Evolutionary conservation across 108 stramenopile genomes (phyloP).

Genomic region (Chaetoceros muelleri): DNA sequence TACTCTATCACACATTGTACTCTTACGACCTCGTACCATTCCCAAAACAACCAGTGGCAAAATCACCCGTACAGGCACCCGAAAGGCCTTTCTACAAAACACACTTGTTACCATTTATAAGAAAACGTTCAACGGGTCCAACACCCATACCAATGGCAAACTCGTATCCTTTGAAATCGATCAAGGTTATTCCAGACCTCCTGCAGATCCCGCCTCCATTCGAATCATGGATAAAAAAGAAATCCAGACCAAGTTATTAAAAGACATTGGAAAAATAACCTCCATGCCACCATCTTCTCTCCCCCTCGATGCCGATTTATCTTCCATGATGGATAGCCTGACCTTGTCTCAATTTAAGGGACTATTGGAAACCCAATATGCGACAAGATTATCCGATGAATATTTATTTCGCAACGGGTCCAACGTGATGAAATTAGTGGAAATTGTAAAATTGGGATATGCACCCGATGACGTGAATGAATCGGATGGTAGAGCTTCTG

Average conservation of each 20-base stretch:
- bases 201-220: constrained; percentile 11
- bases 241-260: constrained; percentile 39
- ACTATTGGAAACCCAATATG: constrained; percentile 51
- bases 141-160: too few species aligned
- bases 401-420: constrained; percentile 77
- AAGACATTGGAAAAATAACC: constrained; percentile 43
- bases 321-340: constrained; percentile 72
- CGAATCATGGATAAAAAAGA: constrained; percentile 41
- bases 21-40: constrained; percentile 78
- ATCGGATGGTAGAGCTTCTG: constrained; percentile 10
- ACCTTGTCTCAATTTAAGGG: constrained; percentile 81
- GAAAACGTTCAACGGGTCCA: constrained; percentile 36
- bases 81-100: constrained; percentile 49
- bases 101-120: constrained; percentile 53
- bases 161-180: constrained; percentile 13
- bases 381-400: constrained; percentile 64
- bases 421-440: constrained; percentile 60
- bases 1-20: constrained; percentile 54
- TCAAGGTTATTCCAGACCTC: background rate
- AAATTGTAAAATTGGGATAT: constrained; percentile 67
- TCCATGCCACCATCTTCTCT: constrained; percentile 41
- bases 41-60: constrained; percentile 99
- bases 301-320: constrained; percentile 40
- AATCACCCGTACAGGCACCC: constrained; percentile 92
- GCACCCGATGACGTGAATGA: constrained; percentile 46